Evolutionary conservation across 192 early-diverging fungal species (phyloP).

Genomic region (Thamnidium elegans): DNA sequence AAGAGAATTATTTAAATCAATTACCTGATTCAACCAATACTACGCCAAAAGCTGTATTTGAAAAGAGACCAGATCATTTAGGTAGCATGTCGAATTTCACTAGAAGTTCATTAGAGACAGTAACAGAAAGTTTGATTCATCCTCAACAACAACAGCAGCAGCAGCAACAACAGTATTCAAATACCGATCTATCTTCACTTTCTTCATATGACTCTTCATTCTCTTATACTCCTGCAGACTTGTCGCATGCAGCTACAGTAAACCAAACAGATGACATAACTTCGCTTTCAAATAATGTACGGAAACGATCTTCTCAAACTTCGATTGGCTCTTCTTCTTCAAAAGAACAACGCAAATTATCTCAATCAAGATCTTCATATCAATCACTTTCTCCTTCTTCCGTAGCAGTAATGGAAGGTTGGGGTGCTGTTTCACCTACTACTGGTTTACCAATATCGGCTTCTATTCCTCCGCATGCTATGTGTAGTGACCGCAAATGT

Average conservation of each 20-base stretch:
- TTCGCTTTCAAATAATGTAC: too few species aligned
- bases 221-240: conserved; percentile 16
- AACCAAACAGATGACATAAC: neutral
- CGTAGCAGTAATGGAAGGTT: conserved; percentile 15
- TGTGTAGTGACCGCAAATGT: conserved; percentile 1
- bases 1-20: neutral
- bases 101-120: conserved; percentile 20
- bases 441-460: conserved; percentile 19
- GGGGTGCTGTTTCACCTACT: conserved; percentile 22
- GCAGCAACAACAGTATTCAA: neutral
- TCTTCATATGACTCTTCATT: conserved; percentile 19
- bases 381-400: conserved; percentile 8
- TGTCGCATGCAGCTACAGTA: neutral
- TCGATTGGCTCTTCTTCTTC: neutral
- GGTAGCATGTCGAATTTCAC: conserved; percentile 7
- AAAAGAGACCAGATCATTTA: conserved; percentile 3
- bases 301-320: too few species aligned
- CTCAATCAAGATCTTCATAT: conserved; percentile 1
- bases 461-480: conserved; percentile 24
- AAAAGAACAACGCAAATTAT: neutral
- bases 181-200: neutral
- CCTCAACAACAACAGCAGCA: conserved; percentile 10
- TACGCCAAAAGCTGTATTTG: conserved; percentile 4
- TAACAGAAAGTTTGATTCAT: conserved; percentile 6
- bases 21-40: conserved; percentile 14